These are phyloP conservation scores for Saccharomyces hybrid DNA, from an alignment of 1,139 yeast genomes.

Conservation along the genomic window DNA sequence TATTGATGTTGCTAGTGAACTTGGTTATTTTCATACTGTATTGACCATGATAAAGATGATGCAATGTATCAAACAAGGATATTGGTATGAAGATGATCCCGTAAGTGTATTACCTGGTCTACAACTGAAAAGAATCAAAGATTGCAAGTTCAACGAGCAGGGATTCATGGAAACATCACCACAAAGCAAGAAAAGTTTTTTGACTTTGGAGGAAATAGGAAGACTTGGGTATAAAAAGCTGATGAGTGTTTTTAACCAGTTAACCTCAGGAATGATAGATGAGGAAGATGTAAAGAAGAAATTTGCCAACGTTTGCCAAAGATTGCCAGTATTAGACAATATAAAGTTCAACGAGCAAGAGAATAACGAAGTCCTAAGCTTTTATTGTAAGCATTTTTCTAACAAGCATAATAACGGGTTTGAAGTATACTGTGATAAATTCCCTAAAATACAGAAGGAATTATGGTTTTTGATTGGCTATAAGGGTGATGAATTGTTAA, in stretches of 20 bases:
- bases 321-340: constrained; percentile 39
- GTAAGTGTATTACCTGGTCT: constrained; percentile 68
- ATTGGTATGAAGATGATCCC: constrained; percentile 78
- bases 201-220: constrained; percentile 32
- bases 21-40: constrained; percentile 62
- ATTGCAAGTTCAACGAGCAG: constrained; percentile 25
- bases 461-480: constrained; percentile 79
- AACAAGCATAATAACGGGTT: constrained; percentile 50
- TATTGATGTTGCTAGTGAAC: constrained; percentile 81
- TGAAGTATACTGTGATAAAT: constrained; percentile 67
- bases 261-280: constrained; percentile 13
- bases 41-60: constrained; percentile 56
- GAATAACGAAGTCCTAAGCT: constrained; percentile 33
- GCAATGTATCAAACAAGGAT: constrained; percentile 85
- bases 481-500: constrained; percentile 44
- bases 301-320: constrained; percentile 40
- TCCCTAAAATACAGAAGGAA: constrained; percentile 88
- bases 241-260: constrained; percentile 7
- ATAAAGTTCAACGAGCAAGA: constrained; percentile 31
- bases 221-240: constrained; percentile 21
- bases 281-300: constrained; percentile 27
- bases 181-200: constrained; percentile 9
- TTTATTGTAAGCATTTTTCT: constrained; percentile 49
- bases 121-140: constrained; percentile 31
- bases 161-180: constrained; percentile 10